These are phyloP conservation scores for Gamsiella multidivaricata DNA, from an alignment of 192 early-diverging fungal genomes.

Conservation along the genomic window DNA sequence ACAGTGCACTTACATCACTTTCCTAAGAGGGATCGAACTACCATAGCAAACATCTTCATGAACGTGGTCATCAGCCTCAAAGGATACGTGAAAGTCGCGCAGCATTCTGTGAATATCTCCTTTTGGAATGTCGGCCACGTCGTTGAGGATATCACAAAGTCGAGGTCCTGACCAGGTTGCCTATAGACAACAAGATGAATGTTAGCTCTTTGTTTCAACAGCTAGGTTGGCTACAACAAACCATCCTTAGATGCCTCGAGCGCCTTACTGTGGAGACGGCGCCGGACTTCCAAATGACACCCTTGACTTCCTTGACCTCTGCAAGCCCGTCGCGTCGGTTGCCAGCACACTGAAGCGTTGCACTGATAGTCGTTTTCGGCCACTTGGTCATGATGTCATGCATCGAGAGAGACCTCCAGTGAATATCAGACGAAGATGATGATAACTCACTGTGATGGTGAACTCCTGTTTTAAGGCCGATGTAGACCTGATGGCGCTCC, in stretches of 20 bases:
- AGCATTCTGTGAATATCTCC: conserved; percentile 60
- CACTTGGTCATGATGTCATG: conserved; percentile 41
- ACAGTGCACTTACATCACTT: conserved; percentile 62
- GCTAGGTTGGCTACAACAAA: too few species aligned
- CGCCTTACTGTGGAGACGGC: conserved; percentile 76
- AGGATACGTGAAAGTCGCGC: conserved; percentile 67
- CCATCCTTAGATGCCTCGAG: conserved; percentile 3
- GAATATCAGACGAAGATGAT: background rate
- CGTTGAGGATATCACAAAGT: conserved; percentile 79
- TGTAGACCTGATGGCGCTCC: conserved; percentile 64
- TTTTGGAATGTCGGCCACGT: conserved; percentile 63
- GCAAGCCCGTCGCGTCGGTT: conserved; percentile 84
- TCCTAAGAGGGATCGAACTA: conserved; percentile 72
- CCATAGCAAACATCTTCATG: conserved; percentile 78
- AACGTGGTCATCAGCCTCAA: conserved; percentile 74
- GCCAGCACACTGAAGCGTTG: conserved; percentile 73
- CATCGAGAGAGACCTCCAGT: conserved; percentile 45
- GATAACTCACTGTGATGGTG: background rate
- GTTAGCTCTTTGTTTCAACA: too few species aligned
- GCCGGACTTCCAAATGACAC: conserved; percentile 82
- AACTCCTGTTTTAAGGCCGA: conserved; percentile 56
- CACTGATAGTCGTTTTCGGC: conserved; percentile 42
- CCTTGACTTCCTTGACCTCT: conserved; percentile 78
- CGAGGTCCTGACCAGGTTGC: conserved; percentile 84
- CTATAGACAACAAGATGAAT: conserved; percentile 63